Evolutionary conservation across 495 filamentous ascomycete genomes (phyloP).

Genomic region (Neurospora africana): DNA sequence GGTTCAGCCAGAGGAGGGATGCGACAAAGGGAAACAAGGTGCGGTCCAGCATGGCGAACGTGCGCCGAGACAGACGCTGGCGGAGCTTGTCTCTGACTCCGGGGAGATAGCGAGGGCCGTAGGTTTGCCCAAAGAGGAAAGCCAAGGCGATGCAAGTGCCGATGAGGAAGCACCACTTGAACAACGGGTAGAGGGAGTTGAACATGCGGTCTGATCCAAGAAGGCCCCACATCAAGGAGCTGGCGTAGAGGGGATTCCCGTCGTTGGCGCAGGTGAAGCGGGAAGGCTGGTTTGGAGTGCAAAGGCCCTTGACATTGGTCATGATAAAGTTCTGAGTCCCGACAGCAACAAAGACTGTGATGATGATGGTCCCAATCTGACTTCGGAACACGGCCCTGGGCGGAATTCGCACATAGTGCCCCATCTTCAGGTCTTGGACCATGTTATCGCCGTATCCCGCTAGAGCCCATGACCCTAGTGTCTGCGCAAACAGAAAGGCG

Average conservation of each 20-base stretch:
- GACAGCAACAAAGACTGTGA: conserved; percentile 24
- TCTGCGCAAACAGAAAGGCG: conserved; percentile 24
- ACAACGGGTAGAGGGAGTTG: conserved; percentile 23
- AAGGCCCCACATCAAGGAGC: conserved; percentile 26
- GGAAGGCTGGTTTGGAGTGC: conserved; percentile 17
- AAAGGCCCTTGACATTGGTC: conserved; percentile 19
- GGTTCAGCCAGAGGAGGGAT: conserved; percentile 21
- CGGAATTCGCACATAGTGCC: conserved; percentile 23
- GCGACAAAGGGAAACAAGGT: conserved; percentile 20
- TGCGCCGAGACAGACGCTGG: conserved; percentile 8
- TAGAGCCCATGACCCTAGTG: conserved; percentile 24
- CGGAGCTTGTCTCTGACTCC: conserved; percentile 18
- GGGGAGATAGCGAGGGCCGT: conserved; percentile 24
- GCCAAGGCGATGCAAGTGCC: conserved; percentile 21
- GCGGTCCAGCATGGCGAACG: conserved; percentile 16
- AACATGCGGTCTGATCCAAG: conserved; percentile 30
- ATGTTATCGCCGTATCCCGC: conserved; percentile 25
- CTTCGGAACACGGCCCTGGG: conserved; percentile 21
- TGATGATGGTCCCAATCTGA: conserved; percentile 24
- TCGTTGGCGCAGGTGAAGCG: conserved; percentile 26
- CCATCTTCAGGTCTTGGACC: conserved; percentile 32
- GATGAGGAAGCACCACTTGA: conserved; percentile 33
- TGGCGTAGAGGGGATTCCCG: conserved; percentile 21
- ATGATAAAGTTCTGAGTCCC: conserved; percentile 23
- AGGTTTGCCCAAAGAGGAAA: conserved; percentile 20